Base-by-base conservation (phyloP, 2,329 filamentous ascomycete genomes). In the Colletotrichum lupini region DNA sequence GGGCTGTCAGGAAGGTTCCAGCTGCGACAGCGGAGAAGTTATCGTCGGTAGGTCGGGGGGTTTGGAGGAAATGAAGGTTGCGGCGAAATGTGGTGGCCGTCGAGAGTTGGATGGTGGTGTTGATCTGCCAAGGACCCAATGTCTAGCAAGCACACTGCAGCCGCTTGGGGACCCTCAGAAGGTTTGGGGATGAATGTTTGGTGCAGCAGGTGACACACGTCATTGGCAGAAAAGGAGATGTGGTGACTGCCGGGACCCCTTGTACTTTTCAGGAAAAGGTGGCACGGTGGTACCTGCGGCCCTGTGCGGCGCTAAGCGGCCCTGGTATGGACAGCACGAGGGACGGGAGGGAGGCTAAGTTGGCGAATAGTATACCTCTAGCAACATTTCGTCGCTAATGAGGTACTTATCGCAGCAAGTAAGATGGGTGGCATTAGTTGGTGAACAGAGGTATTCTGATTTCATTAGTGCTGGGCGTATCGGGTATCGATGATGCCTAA, bases 191-290 rank as follows among this genome's bases (percentile, higher is more conserved):
- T 73, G 65, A 67, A 73, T 65, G 71, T 73, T 71, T 71, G 56
- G 71, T 57, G 32, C 67, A 73, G 67, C 71, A 73, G 71, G 67
- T 73, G 71, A 73, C 71, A 73, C 71, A 73, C 71, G 71, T 73
- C 71, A 73, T 73, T 73, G 71, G 71, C 71, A 73, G 71, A 73
- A 73, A 73, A 71, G 71, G 71, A 68, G 71, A 73, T 70, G 67
- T 35, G 67, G 71, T 73, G 71, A 71, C 71, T 71, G 67, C 71
- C 71, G 71, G 66, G 70, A 71, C 71, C 67, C 70, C 71, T 66
- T 73, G 67, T 71, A 71, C 49, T 71, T 70, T 71, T 61, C 67
- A 71, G 19, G 67, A 61, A 73, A 61, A 66, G 67, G 69, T 66
- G 61, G 67, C 67, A 66, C 67, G 67, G 71, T 66, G 71, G 71